Percentiles rank a stretch among this genome's conserved stretches.
These are phyloP conservation scores for Tetrapisispora nanseiensis DNA, from an alignment of 805 yeast genomes.

Conservation along the genomic window DNA sequence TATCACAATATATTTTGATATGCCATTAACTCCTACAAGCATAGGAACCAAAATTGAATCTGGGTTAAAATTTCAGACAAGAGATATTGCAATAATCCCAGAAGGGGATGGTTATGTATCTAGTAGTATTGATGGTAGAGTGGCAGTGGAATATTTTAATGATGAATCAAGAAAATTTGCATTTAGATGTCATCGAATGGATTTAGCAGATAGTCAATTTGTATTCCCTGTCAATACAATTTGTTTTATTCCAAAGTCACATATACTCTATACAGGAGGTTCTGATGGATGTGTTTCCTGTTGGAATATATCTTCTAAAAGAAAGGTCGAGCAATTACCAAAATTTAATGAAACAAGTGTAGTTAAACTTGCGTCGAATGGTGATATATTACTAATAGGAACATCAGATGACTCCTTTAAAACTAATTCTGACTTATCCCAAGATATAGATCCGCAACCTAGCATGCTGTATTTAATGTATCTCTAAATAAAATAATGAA, in stretches of 20 bases:
- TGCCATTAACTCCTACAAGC: slow-evolving; percentile 8
- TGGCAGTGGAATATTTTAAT: slow-evolving; percentile 60
- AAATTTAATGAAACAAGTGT: slow-evolving; percentile 36
- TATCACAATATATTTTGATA: slow-evolving; percentile 28
- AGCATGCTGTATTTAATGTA: slow-evolving; percentile 18
- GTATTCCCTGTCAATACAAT: slow-evolving; percentile 74
- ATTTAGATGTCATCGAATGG: slow-evolving; percentile 67
- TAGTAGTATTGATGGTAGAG: slow-evolving; percentile 74
- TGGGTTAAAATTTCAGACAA: slow-evolving; percentile 58
- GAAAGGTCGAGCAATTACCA: slow-evolving; percentile 65
- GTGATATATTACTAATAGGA: slow-evolving; percentile 33
- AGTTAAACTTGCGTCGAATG: slow-evolving; percentile 30
- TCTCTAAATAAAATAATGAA: slow-evolving; percentile 1
- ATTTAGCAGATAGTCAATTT: slow-evolving; percentile 37
- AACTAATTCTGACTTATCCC: slow-evolving; percentile 24
- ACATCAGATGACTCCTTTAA: slow-evolving; percentile 43
- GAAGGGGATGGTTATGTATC: slow-evolving; percentile 49
- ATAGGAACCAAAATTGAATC: slow-evolving; percentile 33
- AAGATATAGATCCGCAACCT: slow-evolving; percentile 14
- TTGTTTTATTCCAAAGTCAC: slow-evolving; percentile 64
- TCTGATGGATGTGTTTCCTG: slow-evolving; percentile 79
- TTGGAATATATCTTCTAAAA: slow-evolving; percentile 83
- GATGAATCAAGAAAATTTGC: slow-evolving; percentile 50
- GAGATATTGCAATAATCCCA: slow-evolving; percentile 47
- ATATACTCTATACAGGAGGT: slow-evolving; percentile 83